Base-by-base conservation (phyloP, 2,329 filamentous ascomycete genomes). In the Fusarium cyanostomum region DNA sequence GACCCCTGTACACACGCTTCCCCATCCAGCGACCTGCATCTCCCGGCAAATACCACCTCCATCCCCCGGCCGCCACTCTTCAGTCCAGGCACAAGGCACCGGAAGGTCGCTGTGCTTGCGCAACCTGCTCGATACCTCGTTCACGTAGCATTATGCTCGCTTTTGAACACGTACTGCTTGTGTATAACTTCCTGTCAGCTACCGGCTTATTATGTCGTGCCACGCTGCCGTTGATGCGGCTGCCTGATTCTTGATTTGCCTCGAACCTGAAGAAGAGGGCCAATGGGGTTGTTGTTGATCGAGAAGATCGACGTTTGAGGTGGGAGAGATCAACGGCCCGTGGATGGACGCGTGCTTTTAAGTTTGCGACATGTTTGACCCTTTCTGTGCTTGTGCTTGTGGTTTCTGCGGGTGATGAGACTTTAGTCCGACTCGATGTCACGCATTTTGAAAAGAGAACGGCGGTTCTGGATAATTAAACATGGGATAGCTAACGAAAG, bases 21-120 rank as follows among this genome's bases (percentile, higher is more conserved):
- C 69, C 44, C 39, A 64, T 71, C 57, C 37, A 69, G 69, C 69
- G 69, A 71, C 66, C 27, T 70, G 69, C 69, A 71, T 70, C 66
- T 46, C 50, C 52, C 52, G 59, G 60, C 49, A 51, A 45, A 63
- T 44, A 48, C 50, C 39, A 34, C 43, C 27, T 43, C 45, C 46
- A 52, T 46, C 56, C 45, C 52, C 52, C 49, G 39, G 43, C 31
- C 38, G 31, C 38, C 45, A 43, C 26, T 49, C 39, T 53, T 55
- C 52, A 41, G 33, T 43, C 66, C 59, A 66, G 59, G 64, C 64
- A 66, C 63, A 55, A 58, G 52, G 63, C 56, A 50, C 59, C 59
- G 51, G 59, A 48, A 61, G 59, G 39, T 46, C 51, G 50, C 48
- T 51, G 43, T 66, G 44, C 48, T 66, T 56, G 46, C 39, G 51